Evolutionary conservation across 2,329 filamentous ascomycete genomes (phyloP).

Genomic region (Neophaeococcomyces aloes): DNA sequence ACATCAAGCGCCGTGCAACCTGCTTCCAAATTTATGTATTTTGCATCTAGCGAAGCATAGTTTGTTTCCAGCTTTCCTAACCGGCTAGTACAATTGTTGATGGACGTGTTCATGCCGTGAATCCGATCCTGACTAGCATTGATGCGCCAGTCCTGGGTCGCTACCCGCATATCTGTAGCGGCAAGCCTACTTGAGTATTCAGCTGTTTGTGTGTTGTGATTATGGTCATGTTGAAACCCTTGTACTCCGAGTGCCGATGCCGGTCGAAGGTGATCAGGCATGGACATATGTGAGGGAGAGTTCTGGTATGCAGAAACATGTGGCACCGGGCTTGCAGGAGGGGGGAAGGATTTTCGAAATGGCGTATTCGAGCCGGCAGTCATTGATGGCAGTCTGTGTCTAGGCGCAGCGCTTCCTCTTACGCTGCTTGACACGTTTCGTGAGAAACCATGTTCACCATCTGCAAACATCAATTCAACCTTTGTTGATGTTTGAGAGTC

Average conservation of each 20-base stretch:
- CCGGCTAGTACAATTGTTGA: background rate
- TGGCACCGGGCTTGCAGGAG: background rate
- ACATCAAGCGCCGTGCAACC: background rate
- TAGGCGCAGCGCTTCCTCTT: conserved; percentile 8
- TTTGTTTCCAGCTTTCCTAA: conserved; percentile 4
- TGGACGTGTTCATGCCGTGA: background rate
- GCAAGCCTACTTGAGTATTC: background rate
- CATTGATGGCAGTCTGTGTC: conserved; percentile 7
- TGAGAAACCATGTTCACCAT: conserved; percentile 3
- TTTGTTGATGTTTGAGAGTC: conserved; percentile 11
- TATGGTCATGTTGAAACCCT: background rate
- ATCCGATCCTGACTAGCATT: background rate
- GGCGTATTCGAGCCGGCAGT: conserved; percentile 10
- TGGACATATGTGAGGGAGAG: background rate
- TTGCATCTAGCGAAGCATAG: background rate
- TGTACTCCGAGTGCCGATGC: background rate
- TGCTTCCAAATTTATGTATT: background rate
- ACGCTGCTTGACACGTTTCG: background rate
- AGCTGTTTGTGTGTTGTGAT: background rate
- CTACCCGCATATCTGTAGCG: background rate
- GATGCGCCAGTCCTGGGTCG: background rate
- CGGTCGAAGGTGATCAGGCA: background rate
- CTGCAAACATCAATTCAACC: conserved; percentile 15
- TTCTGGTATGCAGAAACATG: background rate
- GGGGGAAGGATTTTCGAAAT: conserved; percentile 1